phyloP scores from a whole-genome alignment of 495 filamentous ascomycete species.

The Penicillium parvum region DNA sequence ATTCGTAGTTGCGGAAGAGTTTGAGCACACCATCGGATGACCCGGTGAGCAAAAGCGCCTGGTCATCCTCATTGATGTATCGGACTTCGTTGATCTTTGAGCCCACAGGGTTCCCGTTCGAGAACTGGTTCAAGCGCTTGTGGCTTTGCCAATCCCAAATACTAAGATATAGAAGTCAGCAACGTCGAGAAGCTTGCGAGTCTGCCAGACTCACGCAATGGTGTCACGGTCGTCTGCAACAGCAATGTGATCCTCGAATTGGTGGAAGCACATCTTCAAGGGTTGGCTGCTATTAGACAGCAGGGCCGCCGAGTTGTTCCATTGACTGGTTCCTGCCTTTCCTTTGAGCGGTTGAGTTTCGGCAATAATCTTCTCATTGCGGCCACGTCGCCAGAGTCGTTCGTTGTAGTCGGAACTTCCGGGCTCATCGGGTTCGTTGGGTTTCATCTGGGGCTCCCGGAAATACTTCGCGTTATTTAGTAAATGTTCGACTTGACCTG shows the following conservation, averaged over 20 bases:
- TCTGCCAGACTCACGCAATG: constrained; percentile 51
- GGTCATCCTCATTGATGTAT: constrained; percentile 98
- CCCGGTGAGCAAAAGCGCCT: constrained; percentile 88
- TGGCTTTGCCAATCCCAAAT: constrained; percentile 90
- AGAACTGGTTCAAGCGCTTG: constrained; percentile 74
- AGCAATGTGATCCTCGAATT: constrained; percentile 93
- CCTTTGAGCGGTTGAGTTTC: constrained; percentile 92
- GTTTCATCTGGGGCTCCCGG: constrained; percentile 98
- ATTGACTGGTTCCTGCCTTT: constrained; percentile 73
- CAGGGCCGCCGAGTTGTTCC: constrained; percentile 71
- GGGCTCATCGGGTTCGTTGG: constrained; percentile 90
- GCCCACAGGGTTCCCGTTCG: constrained; percentile 84
- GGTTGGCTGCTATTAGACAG: constrained; percentile 87
- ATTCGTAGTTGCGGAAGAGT: constrained; percentile 85
- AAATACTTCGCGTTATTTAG: constrained; percentile 64
- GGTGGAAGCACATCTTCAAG: constrained; percentile 89
- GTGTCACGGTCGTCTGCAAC: constrained; percentile 91
- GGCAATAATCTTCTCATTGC: constrained; percentile 87
- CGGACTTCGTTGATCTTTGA: constrained; percentile 91
- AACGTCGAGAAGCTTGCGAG: background rate
- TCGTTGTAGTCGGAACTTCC: constrained; percentile 97
- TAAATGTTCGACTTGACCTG: constrained; percentile 14
- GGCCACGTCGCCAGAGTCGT: constrained; percentile 83
- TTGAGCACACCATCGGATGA: constrained; percentile 91
- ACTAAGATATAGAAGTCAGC: constrained; percentile 37